Evolutionary conservation across 768 basidiomycete species (phyloP), one percentile per base, ranked within the genome.

Genomic region (Chiua virens): DNA sequence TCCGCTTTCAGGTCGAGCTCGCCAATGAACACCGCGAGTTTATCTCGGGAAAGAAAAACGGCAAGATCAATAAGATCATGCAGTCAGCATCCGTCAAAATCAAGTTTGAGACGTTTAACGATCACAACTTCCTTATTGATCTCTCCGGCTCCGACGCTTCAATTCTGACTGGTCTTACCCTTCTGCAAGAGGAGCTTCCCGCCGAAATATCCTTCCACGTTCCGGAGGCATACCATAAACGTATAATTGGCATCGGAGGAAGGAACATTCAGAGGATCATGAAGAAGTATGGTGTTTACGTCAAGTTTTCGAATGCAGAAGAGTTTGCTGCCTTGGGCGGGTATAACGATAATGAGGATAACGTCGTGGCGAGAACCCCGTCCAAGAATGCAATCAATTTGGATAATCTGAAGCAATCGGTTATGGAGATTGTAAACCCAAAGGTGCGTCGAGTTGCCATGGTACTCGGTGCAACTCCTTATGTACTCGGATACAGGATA

Each of bases 1-100:
- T 98, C 56, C 89, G 93, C 43, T 98, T 98, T 75, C 95, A 98
- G 71, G 92, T 98, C 48, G 97, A 99, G 71, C 82, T 98, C 6
- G 89, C 94, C 38, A 96, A 96, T 68, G 97, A 99, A 68, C 95
- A 98, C 60, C 86, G 95, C 52, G 96, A 99, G 60, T 99, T 98
- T 73, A 97, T 99, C 70, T 91, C 89, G 50, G 96, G 96, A 39
- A 99, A 99, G 79, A 98, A 98, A 79, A 98, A 98, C 63, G 96
- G 96, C 51, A 99, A 99, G 74, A 92, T 98, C 71, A 98, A 98
- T 77, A 98, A 98, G 76, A 97, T 98, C 68, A 98, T 98, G 92
- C 94, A 98, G 71, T 87, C 86, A 13, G 89, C 95, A 27, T 91
- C 89, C 60, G 94, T 95, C 67, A 96, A 97, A 75, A 97, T 99